Base-by-base conservation (phyloP, 2,329 filamentous ascomycete species). In the Lecanicillium sp. region DNA sequence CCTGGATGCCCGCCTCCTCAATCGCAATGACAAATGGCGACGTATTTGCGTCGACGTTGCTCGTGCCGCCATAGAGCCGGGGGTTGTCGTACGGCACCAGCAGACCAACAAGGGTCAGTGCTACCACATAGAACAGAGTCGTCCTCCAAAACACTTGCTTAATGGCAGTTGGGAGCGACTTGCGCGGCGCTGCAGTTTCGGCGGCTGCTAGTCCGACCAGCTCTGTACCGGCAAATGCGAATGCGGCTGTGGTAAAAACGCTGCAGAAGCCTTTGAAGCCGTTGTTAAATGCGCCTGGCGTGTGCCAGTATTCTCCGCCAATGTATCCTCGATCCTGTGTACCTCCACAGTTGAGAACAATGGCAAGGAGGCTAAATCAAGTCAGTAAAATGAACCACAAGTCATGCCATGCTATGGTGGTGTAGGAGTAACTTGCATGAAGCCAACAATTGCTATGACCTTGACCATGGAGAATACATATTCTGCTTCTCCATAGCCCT, bases 141-240 rank as follows among this genome's bases (percentile, higher is more conserved):
- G 91, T 90, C 58, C 88, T 83, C 87, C 87, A 93, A 64, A 91
- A 91, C 20, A 93, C 86, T 62, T 90, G 87, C 67, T 90, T 90
- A 58, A 89, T 81, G 10, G 87, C 87, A 1, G 79, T 86, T 0
- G 88, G 87, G 2, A 94, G 73, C 3, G 82, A 83, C 60, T 89
- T 84, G 46, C 81, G 75, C 3, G 84, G 84, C 57, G 86, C 84
- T 8, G 73, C 76, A 0, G 83, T 83, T 60, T 87, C 84, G 33
- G 83, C 83, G 1, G 83, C 83, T 2, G 83, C 81, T 12, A 87
- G 73, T 47, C 83, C 83, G 35, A 86, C 80, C 5, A 84, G 68
- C 59, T 86, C 83, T 1, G 81, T 85, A 9, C 83, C 83, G 2
- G 80, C 77, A 55, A 86, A 86, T 48, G 83, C 72, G 56, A 86